These are phyloP conservation scores for Euphrasia arctica DNA, from an alignment of 305 asterid species.

Conservation along the genomic window DNA sequence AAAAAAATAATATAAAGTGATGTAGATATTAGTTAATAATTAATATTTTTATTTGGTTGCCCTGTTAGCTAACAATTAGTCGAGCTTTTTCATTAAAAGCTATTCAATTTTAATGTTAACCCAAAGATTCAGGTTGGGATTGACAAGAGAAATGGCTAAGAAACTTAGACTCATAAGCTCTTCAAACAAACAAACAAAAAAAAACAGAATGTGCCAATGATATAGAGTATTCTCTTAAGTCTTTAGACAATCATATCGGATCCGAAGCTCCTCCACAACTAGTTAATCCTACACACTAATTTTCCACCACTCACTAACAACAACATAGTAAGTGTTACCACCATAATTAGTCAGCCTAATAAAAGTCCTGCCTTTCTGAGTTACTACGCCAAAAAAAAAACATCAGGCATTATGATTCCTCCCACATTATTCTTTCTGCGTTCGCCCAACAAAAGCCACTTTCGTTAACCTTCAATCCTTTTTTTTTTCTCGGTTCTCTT, in stretches of 20 bases:
- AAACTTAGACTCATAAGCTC: too few relatives aligned
- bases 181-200: too few relatives aligned
- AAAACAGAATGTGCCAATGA: too few relatives aligned
- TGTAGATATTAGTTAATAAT: too few relatives aligned
- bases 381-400: neutral
- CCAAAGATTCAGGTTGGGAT: too few relatives aligned
- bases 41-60: too few relatives aligned
- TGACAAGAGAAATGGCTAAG: too few relatives aligned
- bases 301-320: constrained; percentile 15
- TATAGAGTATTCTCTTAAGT: neutral
- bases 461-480: constrained; percentile 26
- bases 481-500: neutral
- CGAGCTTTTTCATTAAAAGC: too few relatives aligned
- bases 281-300: neutral
- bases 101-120: too few relatives aligned
- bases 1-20: too few relatives aligned
- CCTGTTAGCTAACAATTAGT: too few relatives aligned
- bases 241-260: neutral
- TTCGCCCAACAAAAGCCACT: constrained; percentile 8
- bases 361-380: too few relatives aligned
- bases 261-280: constrained; percentile 5
- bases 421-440: neutral
- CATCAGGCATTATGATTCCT: neutral
- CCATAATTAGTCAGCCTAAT: constrained; percentile 23
- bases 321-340: constrained; percentile 12